These are phyloP conservation scores for Symmetrospora coprosmae DNA, from an alignment of 768 basidiomycete species.

Conservation along the genomic window DNA sequence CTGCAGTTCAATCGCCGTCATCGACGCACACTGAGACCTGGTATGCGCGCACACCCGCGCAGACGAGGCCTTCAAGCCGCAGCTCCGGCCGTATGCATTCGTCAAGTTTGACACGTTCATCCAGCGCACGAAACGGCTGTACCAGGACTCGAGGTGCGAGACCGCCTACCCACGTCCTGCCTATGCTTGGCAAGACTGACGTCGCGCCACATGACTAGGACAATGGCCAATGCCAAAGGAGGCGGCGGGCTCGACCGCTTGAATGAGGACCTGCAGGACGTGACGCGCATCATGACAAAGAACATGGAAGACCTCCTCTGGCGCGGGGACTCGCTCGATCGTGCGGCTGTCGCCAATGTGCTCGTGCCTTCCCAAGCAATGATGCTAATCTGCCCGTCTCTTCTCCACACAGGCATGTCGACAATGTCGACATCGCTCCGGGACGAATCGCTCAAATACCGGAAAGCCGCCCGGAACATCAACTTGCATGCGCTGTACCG, in stretches of 20 bases:
- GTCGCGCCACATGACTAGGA: background rate
- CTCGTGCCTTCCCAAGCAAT: background rate
- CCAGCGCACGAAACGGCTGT: slow-evolving; percentile 88
- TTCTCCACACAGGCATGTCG: slow-evolving; percentile 50
- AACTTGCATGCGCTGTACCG: slow-evolving; percentile 85
- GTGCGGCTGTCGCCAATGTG: slow-evolving; percentile 43
- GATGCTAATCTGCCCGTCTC: background rate
- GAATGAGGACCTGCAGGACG: slow-evolving; percentile 93
- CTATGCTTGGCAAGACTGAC: background rate
- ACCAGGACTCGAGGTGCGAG: slow-evolving; percentile 81
- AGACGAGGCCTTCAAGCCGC: slow-evolving; percentile 52
- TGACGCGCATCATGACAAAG: slow-evolving; percentile 98
- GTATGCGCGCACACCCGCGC: background rate
- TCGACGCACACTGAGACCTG: background rate
- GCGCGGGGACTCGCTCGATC: slow-evolving; percentile 92
- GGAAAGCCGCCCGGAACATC: slow-evolving; percentile 85
- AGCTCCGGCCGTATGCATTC: slow-evolving; percentile 95
- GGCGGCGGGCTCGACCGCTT: slow-evolving; percentile 54
- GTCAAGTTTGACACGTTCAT: slow-evolving; percentile 99
- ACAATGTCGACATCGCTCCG: slow-evolving; percentile 84
- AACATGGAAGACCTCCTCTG: slow-evolving; percentile 99
- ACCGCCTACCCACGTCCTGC: slow-evolving; percentile 38
- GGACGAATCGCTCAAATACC: slow-evolving; percentile 93
- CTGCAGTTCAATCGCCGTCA: background rate
- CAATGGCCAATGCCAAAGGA: slow-evolving; percentile 15